These are phyloP conservation scores for Hibiscus trionum DNA, from an alignment of 345 rosid species.

Conservation along the genomic window DNA sequence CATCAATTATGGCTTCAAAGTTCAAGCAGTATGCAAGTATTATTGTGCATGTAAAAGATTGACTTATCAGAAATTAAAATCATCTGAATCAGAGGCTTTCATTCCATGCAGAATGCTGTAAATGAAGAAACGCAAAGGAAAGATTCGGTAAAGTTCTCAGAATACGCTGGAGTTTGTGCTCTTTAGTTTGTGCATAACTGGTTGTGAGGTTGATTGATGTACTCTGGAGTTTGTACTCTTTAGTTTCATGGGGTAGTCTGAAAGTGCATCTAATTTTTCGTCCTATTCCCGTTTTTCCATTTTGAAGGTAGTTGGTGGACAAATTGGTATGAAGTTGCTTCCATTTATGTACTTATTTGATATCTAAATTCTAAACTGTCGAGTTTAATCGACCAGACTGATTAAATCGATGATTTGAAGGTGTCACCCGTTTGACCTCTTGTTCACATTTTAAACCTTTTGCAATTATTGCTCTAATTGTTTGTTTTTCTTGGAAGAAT, in stretches of 20 bases:
- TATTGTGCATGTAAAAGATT: background rate
- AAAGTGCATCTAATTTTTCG: conserved; percentile 38
- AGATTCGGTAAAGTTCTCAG: background rate
- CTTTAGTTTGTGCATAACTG: conserved; percentile 28
- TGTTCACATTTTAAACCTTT: no score
- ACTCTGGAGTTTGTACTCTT: conserved; percentile 17
- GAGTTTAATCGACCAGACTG: no score
- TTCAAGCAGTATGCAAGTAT: background rate
- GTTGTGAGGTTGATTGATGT: conserved; percentile 43
- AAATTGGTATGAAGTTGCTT: conserved; percentile 26
- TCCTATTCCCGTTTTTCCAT: conserved; percentile 45
- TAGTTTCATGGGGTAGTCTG: conserved; percentile 41
- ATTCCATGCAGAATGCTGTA: background rate
- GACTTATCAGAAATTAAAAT: background rate
- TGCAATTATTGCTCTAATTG: no score
- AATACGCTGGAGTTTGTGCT: background rate
- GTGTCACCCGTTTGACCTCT: no score
- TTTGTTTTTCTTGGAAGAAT: no score
- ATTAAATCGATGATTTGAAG: no score
- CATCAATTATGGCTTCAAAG: background rate
- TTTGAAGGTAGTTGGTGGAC: conserved; percentile 35
- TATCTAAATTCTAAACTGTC: no score
- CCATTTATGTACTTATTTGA: background rate
- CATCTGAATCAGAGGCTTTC: background rate
- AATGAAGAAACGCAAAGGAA: background rate